Evolutionary conservation across 176 grass and related monocot species (phyloP), one percentile per base, ranked within the genome.

Genomic region (Oropetium thomaeum): DNA sequence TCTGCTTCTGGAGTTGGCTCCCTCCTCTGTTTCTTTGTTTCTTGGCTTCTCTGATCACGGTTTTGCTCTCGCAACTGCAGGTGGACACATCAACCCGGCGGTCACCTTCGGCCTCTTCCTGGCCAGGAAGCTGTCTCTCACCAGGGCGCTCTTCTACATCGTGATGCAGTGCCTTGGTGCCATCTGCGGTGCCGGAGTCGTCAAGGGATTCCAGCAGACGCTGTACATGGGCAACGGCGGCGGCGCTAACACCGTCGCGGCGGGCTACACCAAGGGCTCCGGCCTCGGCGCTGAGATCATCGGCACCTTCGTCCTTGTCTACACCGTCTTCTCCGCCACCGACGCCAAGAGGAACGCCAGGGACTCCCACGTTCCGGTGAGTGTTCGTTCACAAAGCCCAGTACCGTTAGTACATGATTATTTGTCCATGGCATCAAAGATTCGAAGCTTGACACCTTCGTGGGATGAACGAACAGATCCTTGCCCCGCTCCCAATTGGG

Each of bases 311-410:
- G 12, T 97, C 77, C 90, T 97, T 5, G 93, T 97, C 57, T 97
- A 97, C 90, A 97, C 93, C 63, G 93, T 97, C 70, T 97, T 97
- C 87, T 97, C 93, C 58, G 93, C 93, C 69, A 97, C 93, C 58
- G 93, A 97, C 79, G 90, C 93, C 78, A 97, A 97, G 93, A 86
- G 93, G 73, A 97, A 80, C 49, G 93, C 93, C 80, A 93, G 93
- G 79, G 93, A 97, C 86, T 97, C 93, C 45, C 90, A 97, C 67
- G 93, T 97, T 22, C 93, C 93, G 13, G 93, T 97, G 71, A 87
- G 85, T 79, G 64, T n/a, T 82, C 64, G 1, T 51, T 14, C 40
- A 38, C 3, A 5, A 47, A 47, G 44, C 44, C 13, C 16, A 58
- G 52, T 30, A 20, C 3, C 5, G 43, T 51, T 35, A n/a, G n/a